Evolutionary conservation across 495 filamentous ascomycete species (phyloP), one percentile per base, ranked within the genome.

Genomic region (Xylaria sp.): DNA sequence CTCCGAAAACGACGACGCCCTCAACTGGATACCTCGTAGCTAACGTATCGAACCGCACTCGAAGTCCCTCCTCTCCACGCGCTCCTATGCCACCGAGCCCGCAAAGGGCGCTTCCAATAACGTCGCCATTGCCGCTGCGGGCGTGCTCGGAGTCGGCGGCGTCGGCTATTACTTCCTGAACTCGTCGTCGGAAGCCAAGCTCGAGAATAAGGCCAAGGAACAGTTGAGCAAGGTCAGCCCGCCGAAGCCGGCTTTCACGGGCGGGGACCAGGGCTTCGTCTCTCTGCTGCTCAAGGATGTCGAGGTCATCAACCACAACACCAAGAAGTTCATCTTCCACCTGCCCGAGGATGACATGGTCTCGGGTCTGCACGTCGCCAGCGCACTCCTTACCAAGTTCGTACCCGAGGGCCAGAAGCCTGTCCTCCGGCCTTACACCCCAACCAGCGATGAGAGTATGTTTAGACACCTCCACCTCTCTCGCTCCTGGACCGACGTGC

Each of bases 371-470:
- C 80, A 86, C 37, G 83, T 97, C 72, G 89, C 97, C 61, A 97
- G 93, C 80, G 93, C 93, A 58, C 79, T 99, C 61, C 82, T 99
- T 73, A 93, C 95, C 69, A 96, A 94, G 82, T 97, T 89, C 85
- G 91, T 97, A 80, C 89, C 91, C 15, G 86, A 85, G 17, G 90
- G 89, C 68, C 90, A 93, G 76, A 98, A 99, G 86, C 88, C 91
- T 55, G 89, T 92, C 11, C 87, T 99, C 61, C 86, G 96, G 50
- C 96, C 96, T 7, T 99, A 99, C 84, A 99, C 96, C 12, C 96
- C 96, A 31, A 86, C 90, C 72, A 96, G 88, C 77, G 94, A 97
- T 78, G 93, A 97, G 82, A 89, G 92, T 91, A 85, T 78, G 86
- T 77, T 67, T 12, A 8, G 21, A 12, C 12, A 15, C 43, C 52